These are phyloP conservation scores for Xylariomycetidae sp. DNA, from an alignment of 2,329 filamentous ascomycete species.

Conservation along the genomic window DNA sequence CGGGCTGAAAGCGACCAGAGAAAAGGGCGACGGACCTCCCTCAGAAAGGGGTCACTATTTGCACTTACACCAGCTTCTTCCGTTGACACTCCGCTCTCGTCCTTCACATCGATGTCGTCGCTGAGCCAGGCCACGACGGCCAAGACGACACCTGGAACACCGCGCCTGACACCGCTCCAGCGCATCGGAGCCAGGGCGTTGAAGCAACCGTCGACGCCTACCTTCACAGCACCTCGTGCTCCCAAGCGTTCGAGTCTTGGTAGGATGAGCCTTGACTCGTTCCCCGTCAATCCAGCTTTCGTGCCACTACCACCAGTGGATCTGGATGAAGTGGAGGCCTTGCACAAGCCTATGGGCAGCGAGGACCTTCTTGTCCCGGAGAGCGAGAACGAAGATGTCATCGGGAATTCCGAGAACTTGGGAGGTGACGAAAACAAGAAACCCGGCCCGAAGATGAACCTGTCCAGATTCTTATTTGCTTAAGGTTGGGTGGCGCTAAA, in stretches of 20 bases:
- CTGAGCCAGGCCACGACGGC: constrained; percentile 36
- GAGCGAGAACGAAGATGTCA: constrained; percentile 32
- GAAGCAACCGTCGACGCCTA: constrained; percentile 21
- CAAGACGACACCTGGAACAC: constrained; percentile 36
- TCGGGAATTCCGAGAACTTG: constrained; percentile 17
- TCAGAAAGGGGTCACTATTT: constrained; percentile 17
- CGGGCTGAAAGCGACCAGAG: constrained; percentile 1
- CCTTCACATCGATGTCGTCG: constrained; percentile 22
- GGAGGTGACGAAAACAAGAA: constrained; percentile 9
- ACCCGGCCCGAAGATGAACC: constrained; percentile 33
- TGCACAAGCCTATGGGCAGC: constrained; percentile 44
- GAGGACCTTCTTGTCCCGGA: constrained; percentile 52
- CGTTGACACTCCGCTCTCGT: constrained; percentile 13
- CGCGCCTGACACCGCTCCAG: constrained; percentile 44
- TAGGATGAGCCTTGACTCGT: constrained; percentile 25
- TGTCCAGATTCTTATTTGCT: constrained; percentile 42
- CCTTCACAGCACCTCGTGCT: constrained; percentile 14
- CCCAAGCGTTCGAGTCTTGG: constrained; percentile 18
- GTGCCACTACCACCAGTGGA: constrained; percentile 51
- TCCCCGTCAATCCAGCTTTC: constrained; percentile 47
- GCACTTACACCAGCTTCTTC: constrained; percentile 30
- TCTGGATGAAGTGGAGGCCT: constrained; percentile 44
- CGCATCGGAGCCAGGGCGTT: constrained; percentile 45
- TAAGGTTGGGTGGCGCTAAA: constrained; percentile 4
- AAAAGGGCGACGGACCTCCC: constrained; percentile 16